These are phyloP conservation scores for Orbilia brochopaga DNA, from an alignment of 2,329 filamentous ascomycete genomes.

Conservation along the genomic window DNA sequence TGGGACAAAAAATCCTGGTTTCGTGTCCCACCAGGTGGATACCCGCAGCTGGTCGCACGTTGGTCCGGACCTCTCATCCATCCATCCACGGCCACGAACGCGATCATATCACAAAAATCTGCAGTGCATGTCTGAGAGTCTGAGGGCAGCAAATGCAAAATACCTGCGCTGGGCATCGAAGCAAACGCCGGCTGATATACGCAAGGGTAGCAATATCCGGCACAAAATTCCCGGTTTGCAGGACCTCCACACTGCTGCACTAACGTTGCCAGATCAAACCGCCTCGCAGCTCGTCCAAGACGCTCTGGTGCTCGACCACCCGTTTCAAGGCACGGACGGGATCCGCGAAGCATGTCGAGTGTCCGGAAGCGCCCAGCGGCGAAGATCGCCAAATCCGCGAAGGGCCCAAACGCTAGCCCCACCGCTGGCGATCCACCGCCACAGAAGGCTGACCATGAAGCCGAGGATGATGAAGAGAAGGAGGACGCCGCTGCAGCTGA, in stretches of 20 bases:
- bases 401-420: slow-evolving; percentile 21
- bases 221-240: slow-evolving; percentile 2
- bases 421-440: slow-evolving; percentile 20
- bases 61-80: no score
- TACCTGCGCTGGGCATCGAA: no score
- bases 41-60: no score
- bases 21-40: no score
- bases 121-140: no score
- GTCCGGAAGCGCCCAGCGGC: slow-evolving; percentile 49
- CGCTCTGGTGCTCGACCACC: neutral
- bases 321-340: slow-evolving; percentile 25
- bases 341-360: slow-evolving; percentile 27
- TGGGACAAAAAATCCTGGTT: no score
- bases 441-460: slow-evolving; percentile 7
- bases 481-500: slow-evolving; percentile 29
- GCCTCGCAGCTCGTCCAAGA: neutral
- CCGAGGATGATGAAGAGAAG: slow-evolving; percentile 11
- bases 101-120: slow-evolving; percentile 1
- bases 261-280: neutral
- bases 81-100: no score
- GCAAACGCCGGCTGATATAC: neutral
- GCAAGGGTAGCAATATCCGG: slow-evolving; percentile 1
- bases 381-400: slow-evolving; percentile 42
- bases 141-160: slow-evolving; percentile 1
- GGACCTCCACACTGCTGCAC: no score